Percentiles rank a stretch among this genome's conserved stretches.
Conservation (phyloP, 257 asterid genomes). For the Scutellaria baicalensis region DNA sequence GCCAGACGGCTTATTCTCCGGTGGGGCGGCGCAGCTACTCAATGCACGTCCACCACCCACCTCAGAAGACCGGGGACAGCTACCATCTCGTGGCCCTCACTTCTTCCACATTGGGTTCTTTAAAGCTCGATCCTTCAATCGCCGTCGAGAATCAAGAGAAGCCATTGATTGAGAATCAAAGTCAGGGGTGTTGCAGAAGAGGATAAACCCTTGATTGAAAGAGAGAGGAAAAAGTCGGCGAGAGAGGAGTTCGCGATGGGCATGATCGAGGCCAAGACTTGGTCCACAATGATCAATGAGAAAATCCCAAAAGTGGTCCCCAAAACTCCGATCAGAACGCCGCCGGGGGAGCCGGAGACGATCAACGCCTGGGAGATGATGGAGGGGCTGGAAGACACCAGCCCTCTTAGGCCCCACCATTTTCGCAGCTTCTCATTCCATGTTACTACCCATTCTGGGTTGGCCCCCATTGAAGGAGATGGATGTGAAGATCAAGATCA, state of each 20-base stretch:
- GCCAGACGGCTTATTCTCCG: constrained; percentile 52
- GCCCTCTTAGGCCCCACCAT: constrained; percentile 46
- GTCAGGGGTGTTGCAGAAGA: constrained; percentile 23
- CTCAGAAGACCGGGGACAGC: constrained; percentile 38
- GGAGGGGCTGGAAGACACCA: constrained; percentile 76
- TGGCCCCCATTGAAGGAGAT: constrained; percentile 12
- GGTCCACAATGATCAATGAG: constrained; percentile 73
- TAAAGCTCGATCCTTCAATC: constrained; percentile 56
- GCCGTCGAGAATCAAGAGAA: constrained; percentile 14
- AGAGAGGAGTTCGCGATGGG: constrained; percentile 66
- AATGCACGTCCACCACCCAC: constrained; percentile 46
- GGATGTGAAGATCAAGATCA: constrained; percentile 15
- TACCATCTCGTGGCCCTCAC: constrained; percentile 69
- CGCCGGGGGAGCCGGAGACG: constrained; percentile 85
- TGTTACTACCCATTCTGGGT: constrained; percentile 10
- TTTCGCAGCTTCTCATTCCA: constrained; percentile 76
- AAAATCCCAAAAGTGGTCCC: constrained; percentile 66
- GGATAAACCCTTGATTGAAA: neutral
- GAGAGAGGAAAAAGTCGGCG: constrained; percentile 14
- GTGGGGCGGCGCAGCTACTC: constrained; percentile 67
- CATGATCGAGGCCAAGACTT: constrained; percentile 69
- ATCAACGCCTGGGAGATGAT: constrained; percentile 89
- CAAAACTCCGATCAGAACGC: constrained; percentile 52
- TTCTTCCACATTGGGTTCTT: constrained; percentile 78
- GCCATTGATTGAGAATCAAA: neutral